These are phyloP conservation scores for Acacia concinna DNA, from an alignment of 331 rosid genomes.

Conservation along the genomic window DNA sequence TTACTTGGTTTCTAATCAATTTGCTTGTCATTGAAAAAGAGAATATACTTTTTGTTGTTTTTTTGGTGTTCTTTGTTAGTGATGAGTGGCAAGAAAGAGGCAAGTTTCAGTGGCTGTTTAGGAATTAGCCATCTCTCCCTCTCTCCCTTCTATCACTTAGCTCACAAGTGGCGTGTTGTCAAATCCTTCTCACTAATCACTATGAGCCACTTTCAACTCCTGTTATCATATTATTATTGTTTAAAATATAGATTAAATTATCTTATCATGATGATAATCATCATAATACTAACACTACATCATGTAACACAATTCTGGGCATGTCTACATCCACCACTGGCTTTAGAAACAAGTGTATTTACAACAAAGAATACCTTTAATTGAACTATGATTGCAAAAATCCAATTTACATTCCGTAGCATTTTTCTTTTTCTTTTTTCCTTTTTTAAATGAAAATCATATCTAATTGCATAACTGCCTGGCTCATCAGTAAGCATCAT, in stretches of 20 bases:
- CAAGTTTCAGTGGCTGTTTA: constrained; percentile 60
- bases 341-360: background rate
- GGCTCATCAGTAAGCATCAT: background rate
- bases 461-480: background rate
- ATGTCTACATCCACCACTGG: background rate
- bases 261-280: background rate
- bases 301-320: background rate
- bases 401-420: background rate
- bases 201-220: constrained; percentile 27
- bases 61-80: constrained; percentile 36
- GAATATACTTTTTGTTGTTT: background rate
- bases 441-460: background rate
- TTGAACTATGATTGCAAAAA: background rate
- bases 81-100: constrained; percentile 52
- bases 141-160: constrained; percentile 47
- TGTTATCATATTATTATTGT: constrained; percentile 22
- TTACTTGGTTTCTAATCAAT: background rate
- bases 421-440: too few species aligned
- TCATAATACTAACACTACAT: constrained; percentile 3
- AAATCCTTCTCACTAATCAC: constrained; percentile 45
- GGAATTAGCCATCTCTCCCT: constrained; percentile 64
- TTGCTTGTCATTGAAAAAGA: background rate
- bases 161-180: constrained; percentile 50
- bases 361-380: background rate
- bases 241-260: background rate